phyloP scores from a whole-genome alignment of 768 basidiomycete species.

The Glaciozyma martinii region DNA sequence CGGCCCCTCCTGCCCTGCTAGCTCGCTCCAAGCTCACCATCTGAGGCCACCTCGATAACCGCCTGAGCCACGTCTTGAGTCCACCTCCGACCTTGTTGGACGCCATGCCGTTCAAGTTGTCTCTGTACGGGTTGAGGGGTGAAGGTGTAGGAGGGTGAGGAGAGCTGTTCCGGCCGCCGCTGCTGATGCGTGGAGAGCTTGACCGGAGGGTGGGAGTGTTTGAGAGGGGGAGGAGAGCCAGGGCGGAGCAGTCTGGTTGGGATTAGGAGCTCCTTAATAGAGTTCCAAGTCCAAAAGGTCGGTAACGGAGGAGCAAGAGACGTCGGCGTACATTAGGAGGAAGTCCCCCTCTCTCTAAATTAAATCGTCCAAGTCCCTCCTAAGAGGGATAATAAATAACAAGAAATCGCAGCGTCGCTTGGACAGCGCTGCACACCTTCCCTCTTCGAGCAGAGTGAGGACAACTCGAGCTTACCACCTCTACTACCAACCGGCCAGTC shows the following conservation, averaged over 20 bases:
- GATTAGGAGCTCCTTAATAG: background rate
- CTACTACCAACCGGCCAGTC: background rate
- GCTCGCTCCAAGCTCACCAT: slow-evolving; percentile 2
- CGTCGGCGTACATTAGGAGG: too few relatives aligned
- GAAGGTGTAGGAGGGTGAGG: too few relatives aligned
- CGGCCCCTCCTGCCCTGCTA: background rate
- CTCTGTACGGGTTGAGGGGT: background rate
- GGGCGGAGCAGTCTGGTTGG: background rate
- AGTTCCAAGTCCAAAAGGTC: background rate
- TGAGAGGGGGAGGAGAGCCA: background rate
- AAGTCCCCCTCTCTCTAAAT: too few relatives aligned
- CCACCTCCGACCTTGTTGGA: slow-evolving; percentile 3
- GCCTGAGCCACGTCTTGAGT: slow-evolving; percentile 15
- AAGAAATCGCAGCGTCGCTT: too few relatives aligned
- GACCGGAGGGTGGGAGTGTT: too few relatives aligned
- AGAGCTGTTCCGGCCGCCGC: too few relatives aligned
- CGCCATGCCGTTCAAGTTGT: background rate
- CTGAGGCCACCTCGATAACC: slow-evolving; percentile 16
- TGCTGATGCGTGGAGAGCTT: too few relatives aligned
- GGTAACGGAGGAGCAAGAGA: too few relatives aligned
- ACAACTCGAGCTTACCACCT: background rate
- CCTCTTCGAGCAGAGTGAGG: background rate
- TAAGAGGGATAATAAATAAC: too few relatives aligned
- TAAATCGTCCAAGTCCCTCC: too few relatives aligned
- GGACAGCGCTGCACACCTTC: too few relatives aligned